Conservation (phyloP, 495 filamentous ascomycete genomes). For the Aspergillus homomorphus region DNA sequence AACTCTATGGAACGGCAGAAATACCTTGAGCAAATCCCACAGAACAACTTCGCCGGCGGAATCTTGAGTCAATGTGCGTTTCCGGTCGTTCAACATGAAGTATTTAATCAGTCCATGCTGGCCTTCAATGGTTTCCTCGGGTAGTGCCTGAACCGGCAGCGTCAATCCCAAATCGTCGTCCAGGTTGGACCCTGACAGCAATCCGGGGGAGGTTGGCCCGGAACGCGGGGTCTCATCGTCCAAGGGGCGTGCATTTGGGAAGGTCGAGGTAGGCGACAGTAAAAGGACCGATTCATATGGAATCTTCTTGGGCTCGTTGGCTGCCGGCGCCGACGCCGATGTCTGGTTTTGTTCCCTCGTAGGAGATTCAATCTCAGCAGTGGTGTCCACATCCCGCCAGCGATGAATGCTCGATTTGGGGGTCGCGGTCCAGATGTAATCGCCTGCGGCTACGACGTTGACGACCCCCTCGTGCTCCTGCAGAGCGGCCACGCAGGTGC, state of each 20-base stretch:
- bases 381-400: conserved; percentile 85
- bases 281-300: conserved; percentile 70
- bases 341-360: conserved; percentile 48
- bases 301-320: conserved; percentile 57
- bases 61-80: conserved; percentile 84
- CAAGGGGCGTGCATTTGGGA: conserved; percentile 53
- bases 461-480: conserved; percentile 89
- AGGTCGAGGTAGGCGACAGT: conserved; percentile 78
- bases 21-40: conserved; percentile 87
- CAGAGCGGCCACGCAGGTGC: conserved; percentile 78
- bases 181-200: conserved; percentile 54
- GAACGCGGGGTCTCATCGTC: conserved; percentile 50
- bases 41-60: conserved; percentile 94
- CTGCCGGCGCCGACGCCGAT: conserved; percentile 12
- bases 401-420: conserved; percentile 92
- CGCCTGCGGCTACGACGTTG: conserved; percentile 76
- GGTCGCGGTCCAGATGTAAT: conserved; percentile 91
- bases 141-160: conserved; percentile 68
- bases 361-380: conserved; percentile 53
- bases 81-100: conserved; percentile 84
- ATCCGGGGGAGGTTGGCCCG: conserved; percentile 50
- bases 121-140: conserved; percentile 86
- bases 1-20: not conserved
- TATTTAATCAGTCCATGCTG: conserved; percentile 95
- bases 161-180: conserved; percentile 56